Evolutionary conservation across 306 rosid genomes (phyloP).

Genomic region (Aeschynomene evenia): DNA sequence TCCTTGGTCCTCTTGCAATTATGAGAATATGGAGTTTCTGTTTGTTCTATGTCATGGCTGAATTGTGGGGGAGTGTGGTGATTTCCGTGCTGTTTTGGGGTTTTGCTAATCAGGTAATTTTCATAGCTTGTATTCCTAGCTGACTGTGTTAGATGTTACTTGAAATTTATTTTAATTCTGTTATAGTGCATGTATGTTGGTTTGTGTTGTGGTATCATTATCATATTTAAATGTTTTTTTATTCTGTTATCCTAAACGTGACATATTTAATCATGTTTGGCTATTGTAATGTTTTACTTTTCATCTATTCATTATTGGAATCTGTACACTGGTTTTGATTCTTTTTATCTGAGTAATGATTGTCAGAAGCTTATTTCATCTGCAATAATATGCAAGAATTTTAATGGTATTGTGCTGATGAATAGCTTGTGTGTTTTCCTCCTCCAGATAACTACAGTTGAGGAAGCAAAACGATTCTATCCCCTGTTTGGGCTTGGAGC

Average conservation of each 20-base stretch:
- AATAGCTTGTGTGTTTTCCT: neutral
- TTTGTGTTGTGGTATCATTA: neutral
- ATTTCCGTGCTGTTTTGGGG: slow-evolving; percentile 98
- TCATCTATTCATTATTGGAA: neutral
- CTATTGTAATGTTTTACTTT: slow-evolving; percentile 12
- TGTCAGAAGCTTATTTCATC: neutral
- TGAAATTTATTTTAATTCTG: neutral
- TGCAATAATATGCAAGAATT: neutral
- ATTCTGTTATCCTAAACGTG: slow-evolving; percentile 14
- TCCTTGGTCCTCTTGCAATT: slow-evolving; percentile 94
- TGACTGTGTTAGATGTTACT: neutral
- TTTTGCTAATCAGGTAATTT: slow-evolving; percentile 89
- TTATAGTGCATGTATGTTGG: neutral
- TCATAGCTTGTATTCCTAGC: slow-evolving; percentile 3
- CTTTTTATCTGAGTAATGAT: slow-evolving; percentile 9
- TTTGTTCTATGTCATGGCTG: slow-evolving; percentile 99
- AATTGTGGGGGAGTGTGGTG: slow-evolving; percentile 99
- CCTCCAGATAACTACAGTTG: slow-evolving; percentile 83
- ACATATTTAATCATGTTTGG: slow-evolving; percentile 7
- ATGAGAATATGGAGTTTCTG: slow-evolving; percentile 99
- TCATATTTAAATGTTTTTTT: neutral
- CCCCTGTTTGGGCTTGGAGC: slow-evolving; percentile 98
- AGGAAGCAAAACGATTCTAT: slow-evolving; percentile 89
- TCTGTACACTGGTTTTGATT: neutral
- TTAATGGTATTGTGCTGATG: slow-evolving; percentile 8